Base-by-base conservation (phyloP, 2,329 filamentous ascomycete species). In the Nakataea oryzae region DNA sequence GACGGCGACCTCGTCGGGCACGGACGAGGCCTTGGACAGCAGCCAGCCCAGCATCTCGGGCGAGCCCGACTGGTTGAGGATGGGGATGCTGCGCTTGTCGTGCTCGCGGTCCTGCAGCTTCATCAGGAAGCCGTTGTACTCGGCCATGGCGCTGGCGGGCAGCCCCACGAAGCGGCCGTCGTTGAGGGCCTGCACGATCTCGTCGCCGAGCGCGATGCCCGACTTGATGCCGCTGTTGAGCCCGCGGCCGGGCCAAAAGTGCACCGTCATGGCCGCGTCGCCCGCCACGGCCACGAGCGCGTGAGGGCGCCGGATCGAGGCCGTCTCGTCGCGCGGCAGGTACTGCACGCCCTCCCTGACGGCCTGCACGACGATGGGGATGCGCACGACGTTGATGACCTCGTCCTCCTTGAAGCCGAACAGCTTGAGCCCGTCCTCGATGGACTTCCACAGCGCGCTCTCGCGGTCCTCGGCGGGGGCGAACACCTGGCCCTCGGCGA, bases 181-280 rank as follows among this genome's bases (percentile, higher is more conserved):
- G 61, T 70, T 69, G 41, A 74, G 66, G 0, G 71, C 70, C 61
- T 72, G 69, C 3, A 72, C 73, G 32, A 75, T 70, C 64, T 74
- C 72, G 60, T 74, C 71, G 14, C 71, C 73, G 13, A 73, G 64
- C 0, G 73, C 71, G 27, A 75, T 68, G 8, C 71, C 73, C 0
- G 72, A 67, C 58, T 74, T 74, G 67, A 74, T 73, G 41, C 72
- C 72, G 63, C 71, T 74, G 64, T 74, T 74, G 4, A 74, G 67
- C 0, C 72, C 72, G 9, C 72, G 68, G 0, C 73, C 73, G 0
- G 73, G 72, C 73, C 72, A 74, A 59, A 74, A 74, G 62, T 74
- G 72, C 3, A 74, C 73, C 9, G 70, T 74, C 70, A 74, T 74
- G 28, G 71, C 71, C 2, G 72, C 70, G 47, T 75, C 73, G 2